A percentile compares a stretch with the other conserved stretches of the same genome.
phyloP scores from a whole-genome alignment of 345 rosid species.

The Ceriops tagal region DNA sequence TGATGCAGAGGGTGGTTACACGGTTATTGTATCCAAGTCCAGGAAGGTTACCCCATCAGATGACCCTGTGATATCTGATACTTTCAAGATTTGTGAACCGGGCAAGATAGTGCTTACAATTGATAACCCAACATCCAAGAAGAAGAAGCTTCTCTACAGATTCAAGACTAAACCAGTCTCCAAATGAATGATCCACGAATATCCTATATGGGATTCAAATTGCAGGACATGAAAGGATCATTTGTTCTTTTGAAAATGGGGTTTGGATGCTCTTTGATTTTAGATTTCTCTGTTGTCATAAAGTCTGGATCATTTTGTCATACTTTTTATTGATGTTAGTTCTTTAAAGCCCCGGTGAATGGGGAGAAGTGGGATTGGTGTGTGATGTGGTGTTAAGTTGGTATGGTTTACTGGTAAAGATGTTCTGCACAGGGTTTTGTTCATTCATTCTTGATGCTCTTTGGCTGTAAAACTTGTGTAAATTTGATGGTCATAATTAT shows the following conservation, averaged over 20 bases:
- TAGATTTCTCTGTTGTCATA: neutral
- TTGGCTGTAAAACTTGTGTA: conserved; percentile 25
- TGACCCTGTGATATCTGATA: conserved; percentile 31
- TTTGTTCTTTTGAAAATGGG: neutral
- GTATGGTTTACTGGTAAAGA: neutral
- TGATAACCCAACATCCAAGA: conserved; percentile 45
- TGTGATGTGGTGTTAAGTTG: neutral
- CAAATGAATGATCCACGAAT: conserved; percentile 10
- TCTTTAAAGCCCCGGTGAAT: too few species aligned
- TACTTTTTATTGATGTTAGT: conserved; percentile 11
- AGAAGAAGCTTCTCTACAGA: conserved; percentile 53
- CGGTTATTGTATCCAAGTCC: conserved; percentile 42
- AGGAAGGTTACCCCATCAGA: conserved; percentile 33
- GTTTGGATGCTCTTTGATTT: neutral
- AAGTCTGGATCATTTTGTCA: conserved; percentile 15
- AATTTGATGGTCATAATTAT: conserved; percentile 12
- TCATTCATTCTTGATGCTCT: conserved; percentile 6
- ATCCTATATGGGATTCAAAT: too few species aligned
- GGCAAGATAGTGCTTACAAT: conserved; percentile 45
- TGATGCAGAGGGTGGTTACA: conserved; percentile 33
- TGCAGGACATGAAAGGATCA: neutral
- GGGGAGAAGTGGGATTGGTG: neutral
- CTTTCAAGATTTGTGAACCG: conserved; percentile 37
- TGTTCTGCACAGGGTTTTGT: neutral
- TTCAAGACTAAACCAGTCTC: conserved; percentile 36